Conservation (phyloP, 805 yeast species). For the Ogataea methanolica region DNA sequence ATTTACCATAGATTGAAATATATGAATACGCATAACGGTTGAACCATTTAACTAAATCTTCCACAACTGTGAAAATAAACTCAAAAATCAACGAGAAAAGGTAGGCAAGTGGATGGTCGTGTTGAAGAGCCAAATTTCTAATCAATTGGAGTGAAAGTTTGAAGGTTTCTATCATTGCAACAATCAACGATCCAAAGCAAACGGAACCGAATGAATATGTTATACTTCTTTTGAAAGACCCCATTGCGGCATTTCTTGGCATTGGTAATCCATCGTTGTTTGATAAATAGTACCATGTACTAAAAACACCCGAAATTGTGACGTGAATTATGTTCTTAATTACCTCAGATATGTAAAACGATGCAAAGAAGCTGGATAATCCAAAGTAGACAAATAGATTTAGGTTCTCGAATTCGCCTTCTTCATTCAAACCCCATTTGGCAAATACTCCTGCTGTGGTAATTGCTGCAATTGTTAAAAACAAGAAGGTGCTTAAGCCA, state of each 20-base stretch:
- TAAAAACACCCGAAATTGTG: constrained; percentile 77
- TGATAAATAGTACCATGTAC: constrained; percentile 81
- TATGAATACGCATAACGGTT: constrained; percentile 86
- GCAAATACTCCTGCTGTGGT: constrained; percentile 46
- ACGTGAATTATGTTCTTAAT: constrained; percentile 74
- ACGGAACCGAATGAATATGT: constrained; percentile 88
- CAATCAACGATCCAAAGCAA: constrained; percentile 74
- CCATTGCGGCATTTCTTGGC: constrained; percentile 73
- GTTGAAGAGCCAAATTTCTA: constrained; percentile 7
- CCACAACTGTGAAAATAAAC: constrained; percentile 29
- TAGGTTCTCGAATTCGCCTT: constrained; percentile 15
- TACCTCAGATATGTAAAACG: constrained; percentile 77
- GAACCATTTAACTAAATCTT: constrained; percentile 55
- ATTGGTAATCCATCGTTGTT: constrained; percentile 38
- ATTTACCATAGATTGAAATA: constrained; percentile 82
- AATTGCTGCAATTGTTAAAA: not conserved
- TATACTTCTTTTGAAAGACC: constrained; percentile 70
- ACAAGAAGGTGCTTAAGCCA: not conserved
- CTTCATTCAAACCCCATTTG: constrained; percentile 16
- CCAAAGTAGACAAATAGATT: constrained; percentile 10
- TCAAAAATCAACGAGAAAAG: constrained; percentile 6
- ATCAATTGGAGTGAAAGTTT: constrained; percentile 3
- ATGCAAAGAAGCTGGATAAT: constrained; percentile 60
- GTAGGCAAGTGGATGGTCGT: constrained; percentile 5
- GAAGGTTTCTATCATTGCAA: constrained; percentile 54